Evolutionary conservation across 2,329 filamentous ascomycete species (phyloP), one percentile per base, ranked within the genome.

Genomic region (Laburnicola sp.): DNA sequence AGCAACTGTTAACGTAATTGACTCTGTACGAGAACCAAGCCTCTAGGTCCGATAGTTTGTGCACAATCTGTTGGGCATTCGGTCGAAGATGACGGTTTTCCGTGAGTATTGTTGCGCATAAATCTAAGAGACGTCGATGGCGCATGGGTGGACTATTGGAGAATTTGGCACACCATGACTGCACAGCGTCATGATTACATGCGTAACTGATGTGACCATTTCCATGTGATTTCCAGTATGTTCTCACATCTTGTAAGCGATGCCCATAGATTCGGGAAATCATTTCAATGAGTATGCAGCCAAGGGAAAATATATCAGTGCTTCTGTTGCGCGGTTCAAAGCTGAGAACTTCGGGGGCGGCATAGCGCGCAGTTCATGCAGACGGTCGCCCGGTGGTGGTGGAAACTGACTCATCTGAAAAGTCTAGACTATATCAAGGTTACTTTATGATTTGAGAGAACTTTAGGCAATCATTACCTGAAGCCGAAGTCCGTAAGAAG

Each of bases 401-500:
- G 1, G 56, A 58, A 1, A 57, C 21, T 0, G 44, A 52, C 16
- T 47, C 51, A 10, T 64, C 59, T 0, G 59, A 60, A 16, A 60
- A 62, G 32, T 62, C 59, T 8, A 59, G 46, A 26, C 59, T 60
- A 30, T 9, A 37, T 6, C 1, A 8, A 16, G 9, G 46, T 11
- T 38, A 30, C n/a, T n/a, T n/a, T n/a, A n/a, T n/a, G n/a, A n/a
- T n/a, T n/a, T n/a, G n/a, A n/a, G n/a, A n/a, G n/a, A n/a, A n/a
- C n/a, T n/a, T n/a, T 4, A 42, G 6, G 23, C 11, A 3, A 32
- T 9, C 9, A 50, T 32, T 42, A 59, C 58, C 51, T 53, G 27
- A 60, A 57, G 3, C 56, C 56, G 39, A 60, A 63, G 39, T 61
- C 58, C 0, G 60, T 63, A 2, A 60, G 27, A 3, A 63, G 44